Base-by-base conservation (phyloP, 108 stramenopile species). In the Conticribra guillardii region DNA sequence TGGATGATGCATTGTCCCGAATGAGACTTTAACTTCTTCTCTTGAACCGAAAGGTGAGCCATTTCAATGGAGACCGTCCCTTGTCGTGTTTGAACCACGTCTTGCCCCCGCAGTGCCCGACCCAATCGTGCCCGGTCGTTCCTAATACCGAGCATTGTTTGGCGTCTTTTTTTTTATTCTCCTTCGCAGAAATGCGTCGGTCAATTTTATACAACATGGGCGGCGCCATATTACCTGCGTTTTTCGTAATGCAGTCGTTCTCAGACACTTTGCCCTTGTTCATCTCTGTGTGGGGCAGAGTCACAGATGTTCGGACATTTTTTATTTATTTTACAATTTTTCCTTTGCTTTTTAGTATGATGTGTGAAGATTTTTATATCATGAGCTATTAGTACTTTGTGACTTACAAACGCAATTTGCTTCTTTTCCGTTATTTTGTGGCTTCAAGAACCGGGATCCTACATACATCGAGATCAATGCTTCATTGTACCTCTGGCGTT, bases 201-300 rank as follows among this genome's bases (percentile, higher is more conserved):
- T n/a, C n/a, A n/a, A n/a, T n/a, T n/a, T n/a, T n/a, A n/a, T n/a
- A n/a, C n/a, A n/a, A 4, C 2, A 21, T 33, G 51, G 51, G 65
- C 37, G 34, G 45, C 69, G 60, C 69, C 49, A 60, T 21, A 73
- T 50, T 60, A 37, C 54, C 41, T 3, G 32, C 22, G 44, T 60
- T 23, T 14, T n/a, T 32, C 52, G 27, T 54, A 33, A 56, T 17
- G 17, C 4, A 11, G 56, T 48, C 76, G 62, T 56, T 33, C 74
- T 76, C 76, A 76, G 76, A 76, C 76, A 76, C 76, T 76, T 76
- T 76, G 62, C 59, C 68, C 67, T 29, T 62, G 31, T 64, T 28
- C 44, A 1, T 37, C 16, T 63, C 58, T 17, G 55, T 76, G 62
- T 5, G 27, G 76, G 76, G 51, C 44, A 69, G 76, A 76, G 76